phyloP scores from a whole-genome alignment of 306 rosid genomes.

The Glycine tomentella region DNA sequence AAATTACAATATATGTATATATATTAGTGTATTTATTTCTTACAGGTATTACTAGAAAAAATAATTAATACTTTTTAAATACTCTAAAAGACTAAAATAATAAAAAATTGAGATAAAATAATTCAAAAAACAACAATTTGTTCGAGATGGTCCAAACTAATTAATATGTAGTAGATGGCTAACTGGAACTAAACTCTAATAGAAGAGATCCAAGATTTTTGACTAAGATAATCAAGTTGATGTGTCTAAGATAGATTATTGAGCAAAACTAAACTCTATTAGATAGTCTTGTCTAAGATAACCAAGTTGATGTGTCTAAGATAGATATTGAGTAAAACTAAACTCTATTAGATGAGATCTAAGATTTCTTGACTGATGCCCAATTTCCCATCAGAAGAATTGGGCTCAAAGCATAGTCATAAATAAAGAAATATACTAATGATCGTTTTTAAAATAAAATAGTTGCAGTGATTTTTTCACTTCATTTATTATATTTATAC shows the following conservation, averaged over 20 bases:
- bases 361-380: background rate
- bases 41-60: background rate
- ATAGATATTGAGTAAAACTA: background rate
- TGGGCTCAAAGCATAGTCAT: background rate
- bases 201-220: background rate
- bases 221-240: no score
- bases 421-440: background rate
- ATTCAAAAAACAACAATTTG: background rate
- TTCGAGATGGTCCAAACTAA: background rate
- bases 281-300: background rate
- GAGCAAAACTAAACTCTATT: background rate
- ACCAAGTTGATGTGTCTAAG: background rate
- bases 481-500: background rate
- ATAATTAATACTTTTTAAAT: background rate
- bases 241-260: background rate
- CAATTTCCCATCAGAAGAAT: background rate
- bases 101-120: background rate
- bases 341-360: background rate
- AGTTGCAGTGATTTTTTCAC: background rate
- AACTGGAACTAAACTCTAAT: background rate
- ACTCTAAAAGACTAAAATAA: background rate
- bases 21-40: background rate
- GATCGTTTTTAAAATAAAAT: background rate
- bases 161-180: background rate
- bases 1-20: background rate